Base-by-base conservation (phyloP, 2,329 filamentous ascomycete genomes). In the Cladosporium cucumerinum region DNA sequence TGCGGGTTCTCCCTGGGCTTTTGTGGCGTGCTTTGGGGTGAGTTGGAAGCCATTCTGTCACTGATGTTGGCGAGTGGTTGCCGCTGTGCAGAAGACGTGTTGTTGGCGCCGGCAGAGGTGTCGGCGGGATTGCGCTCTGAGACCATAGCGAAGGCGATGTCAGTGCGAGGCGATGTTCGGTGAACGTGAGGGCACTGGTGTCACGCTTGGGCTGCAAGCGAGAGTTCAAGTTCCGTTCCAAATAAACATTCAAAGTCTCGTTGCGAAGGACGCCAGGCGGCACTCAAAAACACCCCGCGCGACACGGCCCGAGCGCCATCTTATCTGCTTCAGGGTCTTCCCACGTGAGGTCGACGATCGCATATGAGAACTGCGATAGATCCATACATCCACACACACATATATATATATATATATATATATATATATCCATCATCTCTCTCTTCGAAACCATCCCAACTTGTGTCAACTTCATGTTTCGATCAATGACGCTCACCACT, bases 11-110 rank as follows among this genome's bases (percentile, higher is more conserved):
- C n/a, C 25, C 34, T 48, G 68, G 63, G 30, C 23, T 52, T 23
- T 23, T 65, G 65, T 23, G 57, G 49, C 30, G 49, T 55, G 57
- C 16, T 39, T 28, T 69, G 68, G 10, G 68, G 67, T 2, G 67
- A 69, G 26, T 68, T 69, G 7, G 73, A 74, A 66, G 73, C 73
- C 70, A 75, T 73, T 63, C 70, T 74, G 10, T 71, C 72, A 58
- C 69, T 73, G 62, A 75, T 75, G 66, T 74, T 74, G 39, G 72
- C 72, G 23, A 74, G 67, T 7, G 72, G 71, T 32, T 65, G 66
- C 12, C 72, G 69, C 55, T 69, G 69, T 18, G 67, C 65, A 16
- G 70, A 71, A 18, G 52, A 57, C 16, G 36, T 36, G 10, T 48
- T 12, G n/a, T 32, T 32, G 14, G 30, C 60, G 54, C 62, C 54